These are phyloP conservation scores for Pleurotus salmoneostramineus DNA, from an alignment of 768 basidiomycete species.

Conservation along the genomic window DNA sequence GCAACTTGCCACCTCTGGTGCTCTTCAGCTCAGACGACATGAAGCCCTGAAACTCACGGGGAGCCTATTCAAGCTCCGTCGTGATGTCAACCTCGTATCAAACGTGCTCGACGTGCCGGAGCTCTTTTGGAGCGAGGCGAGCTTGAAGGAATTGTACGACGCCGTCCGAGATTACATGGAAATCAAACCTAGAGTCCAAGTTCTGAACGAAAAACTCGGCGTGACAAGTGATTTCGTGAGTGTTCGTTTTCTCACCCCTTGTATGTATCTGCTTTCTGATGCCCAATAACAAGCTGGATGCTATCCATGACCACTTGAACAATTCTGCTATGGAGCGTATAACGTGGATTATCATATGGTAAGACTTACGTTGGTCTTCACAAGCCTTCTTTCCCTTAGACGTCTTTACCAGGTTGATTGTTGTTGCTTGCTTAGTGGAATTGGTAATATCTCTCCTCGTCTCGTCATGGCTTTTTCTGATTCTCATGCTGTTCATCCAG, in stretches of 20 bases:
- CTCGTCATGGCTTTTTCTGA: neutral
- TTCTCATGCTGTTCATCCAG: conserved; percentile 27
- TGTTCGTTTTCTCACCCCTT: conserved; percentile 11
- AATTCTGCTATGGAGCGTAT: conserved; percentile 88
- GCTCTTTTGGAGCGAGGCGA: conserved; percentile 93
- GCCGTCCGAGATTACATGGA: conserved; percentile 96
- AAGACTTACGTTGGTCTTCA: conserved; percentile 2
- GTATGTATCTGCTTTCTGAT: neutral
- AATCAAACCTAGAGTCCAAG: conserved; percentile 76
- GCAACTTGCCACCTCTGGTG: conserved; percentile 76
- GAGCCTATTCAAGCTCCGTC: conserved; percentile 77
- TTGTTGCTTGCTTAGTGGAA: conserved; percentile 87
- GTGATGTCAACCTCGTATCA: conserved; percentile 84
- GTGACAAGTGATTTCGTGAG: conserved; percentile 87
- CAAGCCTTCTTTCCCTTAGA: too few relatives aligned
- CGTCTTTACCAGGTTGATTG: conserved; percentile 63
- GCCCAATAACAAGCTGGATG: conserved; percentile 58
- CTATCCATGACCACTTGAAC: conserved; percentile 92
- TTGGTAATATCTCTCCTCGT: conserved; percentile 36
- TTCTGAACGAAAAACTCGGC: conserved; percentile 82
- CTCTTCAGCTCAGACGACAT: conserved; percentile 67
- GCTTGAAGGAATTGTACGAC: conserved; percentile 83
- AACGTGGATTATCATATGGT: conserved; percentile 57
- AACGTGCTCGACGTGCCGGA: conserved; percentile 94
- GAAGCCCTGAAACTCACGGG: conserved; percentile 89